Conservation (phyloP, 139 green algal species). For the Tetraselmis chui region DNA sequence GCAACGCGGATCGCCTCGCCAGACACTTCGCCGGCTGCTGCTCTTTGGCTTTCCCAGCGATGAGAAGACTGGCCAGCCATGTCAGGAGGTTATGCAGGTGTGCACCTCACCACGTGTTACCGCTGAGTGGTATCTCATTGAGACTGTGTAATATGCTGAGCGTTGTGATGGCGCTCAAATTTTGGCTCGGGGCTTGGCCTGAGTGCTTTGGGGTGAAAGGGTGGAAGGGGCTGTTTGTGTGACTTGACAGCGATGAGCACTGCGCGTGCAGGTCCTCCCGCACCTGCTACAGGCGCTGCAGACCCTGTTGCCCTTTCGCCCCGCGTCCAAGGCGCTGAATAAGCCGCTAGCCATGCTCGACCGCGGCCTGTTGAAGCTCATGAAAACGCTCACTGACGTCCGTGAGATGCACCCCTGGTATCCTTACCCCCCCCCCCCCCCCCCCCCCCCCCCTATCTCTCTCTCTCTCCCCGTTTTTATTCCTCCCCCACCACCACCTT, state of each 20-base stretch:
- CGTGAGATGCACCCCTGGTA: slow-evolving; percentile 76
- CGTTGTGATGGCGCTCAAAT: no score
- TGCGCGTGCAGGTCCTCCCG: slow-evolving; percentile 41
- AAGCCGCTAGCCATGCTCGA: slow-evolving; percentile 59
- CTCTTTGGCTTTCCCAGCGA: slow-evolving; percentile 72
- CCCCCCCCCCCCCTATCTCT: no score
- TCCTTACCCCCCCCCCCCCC: not conserved
- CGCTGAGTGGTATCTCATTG: no score
- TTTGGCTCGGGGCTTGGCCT: no score
- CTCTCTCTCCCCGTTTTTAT: no score
- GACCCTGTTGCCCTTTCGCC: slow-evolving; percentile 25
- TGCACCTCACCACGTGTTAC: not conserved
- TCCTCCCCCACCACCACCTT: no score
- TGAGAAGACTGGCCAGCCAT: slow-evolving; percentile 27
- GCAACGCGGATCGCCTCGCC: no score
- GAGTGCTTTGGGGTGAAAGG: no score
- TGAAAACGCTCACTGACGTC: slow-evolving; percentile 63
- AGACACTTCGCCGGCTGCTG: slow-evolving; percentile 72
- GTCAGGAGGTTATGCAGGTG: not conserved
- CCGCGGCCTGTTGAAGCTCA: slow-evolving; percentile 67
- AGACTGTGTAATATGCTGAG: no score
- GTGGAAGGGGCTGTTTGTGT: no score
- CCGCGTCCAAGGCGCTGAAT: slow-evolving; percentile 3
- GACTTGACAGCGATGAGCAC: no score
- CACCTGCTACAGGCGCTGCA: slow-evolving; percentile 46